Percentiles rank a stretch among this genome's conserved stretches.
Evolutionary conservation across 2,329 filamentous ascomycete genomes (phyloP).

Genomic region (Amylocarpus encephaloides): DNA sequence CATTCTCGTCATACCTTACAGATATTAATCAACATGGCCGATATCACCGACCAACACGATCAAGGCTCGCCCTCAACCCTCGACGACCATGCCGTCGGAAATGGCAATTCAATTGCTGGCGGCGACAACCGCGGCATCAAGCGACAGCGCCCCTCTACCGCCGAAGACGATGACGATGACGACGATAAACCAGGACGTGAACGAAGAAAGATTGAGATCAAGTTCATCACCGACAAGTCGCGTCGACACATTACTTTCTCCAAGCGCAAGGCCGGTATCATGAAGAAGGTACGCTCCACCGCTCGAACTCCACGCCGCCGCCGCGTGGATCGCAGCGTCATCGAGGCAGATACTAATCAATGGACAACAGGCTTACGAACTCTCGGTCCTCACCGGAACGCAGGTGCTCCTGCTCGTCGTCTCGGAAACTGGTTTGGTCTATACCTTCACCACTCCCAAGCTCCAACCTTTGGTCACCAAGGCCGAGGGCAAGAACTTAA

Average conservation of each 20-base stretch:
- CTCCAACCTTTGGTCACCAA: constrained; percentile 97
- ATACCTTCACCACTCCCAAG: constrained; percentile 98
- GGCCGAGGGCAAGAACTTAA: constrained; percentile 97
- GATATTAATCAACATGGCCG: constrained; percentile 53
- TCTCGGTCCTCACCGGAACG: constrained; percentile 94
- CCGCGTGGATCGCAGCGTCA: constrained; percentile 15
- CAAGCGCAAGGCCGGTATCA: constrained; percentile 98
- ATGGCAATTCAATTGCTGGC: constrained; percentile 53
- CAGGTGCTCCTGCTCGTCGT: constrained; percentile 95
- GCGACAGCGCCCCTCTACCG: constrained; percentile 73
- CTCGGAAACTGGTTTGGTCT: constrained; percentile 93
- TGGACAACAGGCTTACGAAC: constrained; percentile 76
- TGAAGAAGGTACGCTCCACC: constrained; percentile 84
- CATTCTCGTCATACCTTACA: constrained; percentile 32
- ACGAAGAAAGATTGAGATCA: constrained; percentile 99
- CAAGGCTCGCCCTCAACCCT: constrained; percentile 68
- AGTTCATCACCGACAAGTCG: constrained; percentile 99
- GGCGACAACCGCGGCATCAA: constrained; percentile 78
- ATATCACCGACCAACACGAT: constrained; percentile 73
- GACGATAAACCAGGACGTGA: constrained; percentile 97
- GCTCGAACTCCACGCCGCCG: constrained; percentile 17
- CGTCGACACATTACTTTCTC: constrained; percentile 99
- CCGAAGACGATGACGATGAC: constrained; percentile 94
- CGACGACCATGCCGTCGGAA: constrained; percentile 69
- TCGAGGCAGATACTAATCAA: constrained; percentile 14